Percentiles rank a stretch among this genome's conserved stretches.
These are phyloP conservation scores for Diaporthe sp. DNA, from an alignment of 2,329 filamentous ascomycete species.

Conservation along the genomic window DNA sequence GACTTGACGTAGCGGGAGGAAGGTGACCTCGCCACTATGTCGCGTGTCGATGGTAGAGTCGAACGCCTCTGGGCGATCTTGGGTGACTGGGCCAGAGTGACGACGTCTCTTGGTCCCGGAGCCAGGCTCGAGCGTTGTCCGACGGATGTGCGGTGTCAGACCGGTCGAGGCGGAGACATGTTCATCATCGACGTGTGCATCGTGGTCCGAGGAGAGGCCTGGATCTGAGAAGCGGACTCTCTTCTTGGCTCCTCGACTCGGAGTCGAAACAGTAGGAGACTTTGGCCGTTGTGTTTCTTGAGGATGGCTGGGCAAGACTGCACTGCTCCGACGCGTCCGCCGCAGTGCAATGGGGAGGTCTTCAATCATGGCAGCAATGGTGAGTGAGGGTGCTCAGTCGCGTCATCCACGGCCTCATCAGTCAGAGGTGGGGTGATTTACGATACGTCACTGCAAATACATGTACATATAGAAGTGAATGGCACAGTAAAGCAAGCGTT, in stretches of 20 bases:
- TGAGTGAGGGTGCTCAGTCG: conserved; percentile 11
- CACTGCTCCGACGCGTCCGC: conserved; percentile 63
- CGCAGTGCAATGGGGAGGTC: conserved; percentile 70
- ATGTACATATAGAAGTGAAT: not conserved
- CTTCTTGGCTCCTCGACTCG: conserved; percentile 56
- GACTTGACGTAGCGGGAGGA: conserved; percentile 67
- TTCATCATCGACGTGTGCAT: conserved; percentile 44
- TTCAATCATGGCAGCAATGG: conserved; percentile 51
- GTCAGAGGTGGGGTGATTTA: not conserved
- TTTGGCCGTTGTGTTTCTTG: conserved; percentile 42
- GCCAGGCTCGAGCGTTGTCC: conserved; percentile 58
- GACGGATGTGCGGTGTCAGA: conserved; percentile 70
- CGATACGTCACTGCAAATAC: not conserved
- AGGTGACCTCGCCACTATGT: conserved; percentile 57
- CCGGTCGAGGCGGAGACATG: conserved; percentile 58
- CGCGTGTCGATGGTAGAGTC: conserved; percentile 43
- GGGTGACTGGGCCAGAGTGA: conserved; percentile 58
- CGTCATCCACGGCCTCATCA: not conserved
- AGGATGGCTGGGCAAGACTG: conserved; percentile 40
- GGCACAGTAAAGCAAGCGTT: not conserved
- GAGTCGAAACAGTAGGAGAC: conserved; percentile 45
- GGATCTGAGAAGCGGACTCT: conserved; percentile 73
- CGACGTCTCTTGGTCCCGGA: conserved; percentile 56
- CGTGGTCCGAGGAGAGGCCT: conserved; percentile 54
- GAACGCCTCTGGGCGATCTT: conserved; percentile 30